Evolutionary conservation across 1,284 basidiomycete genomes (phyloP).

Genomic region (Austroboletus niveus): DNA sequence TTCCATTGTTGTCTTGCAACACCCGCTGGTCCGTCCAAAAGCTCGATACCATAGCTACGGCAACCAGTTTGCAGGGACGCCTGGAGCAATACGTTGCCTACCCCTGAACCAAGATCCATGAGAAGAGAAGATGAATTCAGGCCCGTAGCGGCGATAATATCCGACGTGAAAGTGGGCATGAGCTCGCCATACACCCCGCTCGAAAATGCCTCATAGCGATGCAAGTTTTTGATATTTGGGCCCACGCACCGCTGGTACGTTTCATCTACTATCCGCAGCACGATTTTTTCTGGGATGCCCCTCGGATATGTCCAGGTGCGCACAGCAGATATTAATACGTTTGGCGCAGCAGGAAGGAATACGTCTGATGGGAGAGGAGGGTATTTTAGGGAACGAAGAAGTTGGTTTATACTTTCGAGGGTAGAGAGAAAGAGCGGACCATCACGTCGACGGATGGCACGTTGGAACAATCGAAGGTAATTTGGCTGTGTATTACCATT

Average conservation of each 20-base stretch:
- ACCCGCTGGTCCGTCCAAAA: conserved; percentile 59
- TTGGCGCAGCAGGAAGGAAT: conserved; percentile 43
- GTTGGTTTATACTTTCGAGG: conserved; percentile 54
- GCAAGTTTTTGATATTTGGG: conserved; percentile 61
- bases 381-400: conserved; percentile 63
- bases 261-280: conserved; percentile 72
- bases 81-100: conserved; percentile 76
- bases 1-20: conserved; percentile 61
- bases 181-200: conserved; percentile 77
- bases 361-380: conserved; percentile 49
- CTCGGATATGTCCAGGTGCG: conserved; percentile 42
- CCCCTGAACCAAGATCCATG: conserved; percentile 76
- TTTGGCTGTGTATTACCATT: conserved; percentile 31
- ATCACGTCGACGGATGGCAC: conserved; percentile 60
- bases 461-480: conserved; percentile 57
- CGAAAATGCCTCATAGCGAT: conserved; percentile 71
- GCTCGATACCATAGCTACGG: conserved; percentile 68
- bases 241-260: conserved; percentile 78
- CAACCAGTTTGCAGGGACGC: conserved; percentile 75
- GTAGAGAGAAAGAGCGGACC: conserved; percentile 68
- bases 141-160: conserved; percentile 59
- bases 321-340: conserved; percentile 48
- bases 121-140: conserved; percentile 61
- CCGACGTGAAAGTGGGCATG: conserved; percentile 64
- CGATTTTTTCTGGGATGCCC: conserved; percentile 56